phyloP scores from a whole-genome alignment of 805 yeast genomes.

The Kuraishia molischiana region DNA sequence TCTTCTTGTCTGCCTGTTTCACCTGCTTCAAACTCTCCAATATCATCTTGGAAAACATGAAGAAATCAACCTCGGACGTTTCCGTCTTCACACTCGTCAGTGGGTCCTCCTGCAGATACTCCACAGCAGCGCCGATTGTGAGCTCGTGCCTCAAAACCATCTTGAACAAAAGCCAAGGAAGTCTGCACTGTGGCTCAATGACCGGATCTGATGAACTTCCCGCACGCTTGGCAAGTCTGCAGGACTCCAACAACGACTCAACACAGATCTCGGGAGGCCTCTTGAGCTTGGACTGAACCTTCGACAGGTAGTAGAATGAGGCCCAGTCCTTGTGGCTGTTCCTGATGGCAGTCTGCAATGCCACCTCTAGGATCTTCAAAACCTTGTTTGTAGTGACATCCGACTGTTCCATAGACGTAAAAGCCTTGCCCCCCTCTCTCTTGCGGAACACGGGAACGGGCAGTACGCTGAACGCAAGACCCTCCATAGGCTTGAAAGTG shows the following conservation, averaged over 20 bases:
- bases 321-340: conserved; percentile 48
- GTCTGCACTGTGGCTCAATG: conserved; percentile 70
- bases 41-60: conserved; percentile 27
- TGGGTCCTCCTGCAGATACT: conserved; percentile 27
- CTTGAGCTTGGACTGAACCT: conserved; percentile 43
- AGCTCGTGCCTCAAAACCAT: conserved; percentile 30
- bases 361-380: conserved; percentile 24
- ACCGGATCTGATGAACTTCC: conserved; percentile 40
- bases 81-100: conserved; percentile 10
- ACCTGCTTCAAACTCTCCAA: conserved; percentile 38
- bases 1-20: conserved; percentile 57
- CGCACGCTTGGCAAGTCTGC: conserved; percentile 27
- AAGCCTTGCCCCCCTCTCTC: conserved; percentile 13
- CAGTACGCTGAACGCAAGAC: conserved; percentile 40
- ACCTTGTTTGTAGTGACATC: conserved; percentile 13
- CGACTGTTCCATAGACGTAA: conserved; percentile 3
- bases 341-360: conserved; percentile 37
- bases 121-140: conserved; percentile 25
- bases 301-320: conserved; percentile 46
- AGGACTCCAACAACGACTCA: conserved; percentile 32
- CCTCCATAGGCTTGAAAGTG: conserved; percentile 54
- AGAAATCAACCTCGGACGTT: conserved; percentile 10
- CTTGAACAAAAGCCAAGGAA: conserved; percentile 52
- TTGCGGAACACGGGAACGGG: conserved; percentile 24
- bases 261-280: conserved; percentile 21